Evolutionary conservation across 495 filamentous ascomycete species (phyloP).

Genomic region (Aspergillus incahuasiensis): DNA sequence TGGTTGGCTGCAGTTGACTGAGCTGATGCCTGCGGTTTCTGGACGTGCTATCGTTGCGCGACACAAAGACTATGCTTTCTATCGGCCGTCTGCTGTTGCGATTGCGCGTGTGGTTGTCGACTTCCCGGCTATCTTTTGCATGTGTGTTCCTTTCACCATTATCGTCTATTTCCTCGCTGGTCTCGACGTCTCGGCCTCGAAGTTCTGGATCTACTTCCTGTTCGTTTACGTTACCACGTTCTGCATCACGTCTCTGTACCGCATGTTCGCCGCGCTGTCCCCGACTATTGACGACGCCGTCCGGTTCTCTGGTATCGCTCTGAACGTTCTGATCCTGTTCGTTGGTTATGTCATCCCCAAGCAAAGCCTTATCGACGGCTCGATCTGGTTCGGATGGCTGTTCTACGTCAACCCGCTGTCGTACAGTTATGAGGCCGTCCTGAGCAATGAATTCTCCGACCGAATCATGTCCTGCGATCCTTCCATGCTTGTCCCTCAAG

Average conservation of each 20-base stretch:
- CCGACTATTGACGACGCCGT: slow-evolving; percentile 70
- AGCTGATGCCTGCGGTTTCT: slow-evolving; percentile 63
- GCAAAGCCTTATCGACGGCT: slow-evolving; percentile 52
- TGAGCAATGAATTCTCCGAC: slow-evolving; percentile 64
- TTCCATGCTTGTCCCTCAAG: slow-evolving; percentile 52
- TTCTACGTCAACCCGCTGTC: slow-evolving; percentile 69
- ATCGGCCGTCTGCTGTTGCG: slow-evolving; percentile 66
- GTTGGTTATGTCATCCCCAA: slow-evolving; percentile 78
- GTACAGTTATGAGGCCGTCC: slow-evolving; percentile 68
- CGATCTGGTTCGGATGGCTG: slow-evolving; percentile 81
- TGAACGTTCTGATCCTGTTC: slow-evolving; percentile 69
- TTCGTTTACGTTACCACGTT: slow-evolving; percentile 68
- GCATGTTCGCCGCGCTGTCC: slow-evolving; percentile 71
- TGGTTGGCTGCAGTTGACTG: slow-evolving; percentile 70
- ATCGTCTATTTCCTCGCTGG: slow-evolving; percentile 67
- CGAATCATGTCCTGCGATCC: slow-evolving; percentile 57
- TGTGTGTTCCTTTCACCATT: slow-evolving; percentile 60
- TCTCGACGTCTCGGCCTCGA: slow-evolving; percentile 59
- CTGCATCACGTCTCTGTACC: slow-evolving; percentile 63
- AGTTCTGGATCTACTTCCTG: slow-evolving; percentile 70
- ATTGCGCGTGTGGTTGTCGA: slow-evolving; percentile 66
- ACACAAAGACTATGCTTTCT: slow-evolving; percentile 73
- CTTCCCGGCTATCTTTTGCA: slow-evolving; percentile 59
- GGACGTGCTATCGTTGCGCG: slow-evolving; percentile 59
- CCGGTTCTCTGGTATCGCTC: slow-evolving; percentile 61